Evolutionary conservation across 495 filamentous ascomycete genomes (phyloP), one percentile per base, ranked within the genome.

Genomic region (Amphirosellinia nigrospora): DNA sequence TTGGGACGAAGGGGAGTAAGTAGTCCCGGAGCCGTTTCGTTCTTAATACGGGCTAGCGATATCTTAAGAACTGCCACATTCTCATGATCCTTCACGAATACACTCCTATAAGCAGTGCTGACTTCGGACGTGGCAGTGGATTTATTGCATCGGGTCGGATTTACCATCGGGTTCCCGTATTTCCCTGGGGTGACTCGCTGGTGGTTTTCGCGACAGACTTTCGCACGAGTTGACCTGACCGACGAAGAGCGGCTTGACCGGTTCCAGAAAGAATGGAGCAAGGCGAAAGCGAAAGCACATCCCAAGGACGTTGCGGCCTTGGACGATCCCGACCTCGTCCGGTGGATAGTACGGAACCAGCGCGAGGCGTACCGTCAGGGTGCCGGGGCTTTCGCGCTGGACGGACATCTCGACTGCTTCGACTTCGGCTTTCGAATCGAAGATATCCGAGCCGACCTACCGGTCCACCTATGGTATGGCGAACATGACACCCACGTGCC

Each of bases 381-480:
- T 32, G 60, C 71, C 11, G 56, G 61, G 16, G 73, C 70, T 3
- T 65, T 73, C 36, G 75, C 73, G 28, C 64, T 74, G 15, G 81
- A 83, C 41, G 75, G 71, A 1, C 46, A 64, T n/a, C 66, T 83
- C 21, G 55, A 80, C 0, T 64, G 75, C 28, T 56, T 71, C 8
- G 53, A 75, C 45, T 83, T 80, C 77, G 79, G 78, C 0, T 82
- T 82, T 63, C 41, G 71, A 19, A 74, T 83, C 4, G 65, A 78
- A 41, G 76, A 81, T 50, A 74, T 82, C 10, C 63, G 71, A 16
- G 73, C 71, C 43, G 64, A 75, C 39, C 66, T 60, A n/a, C 61
- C 68, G 0, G 68, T 82, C 4, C 73, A 63, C 23, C 61, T 83
- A 5, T 83, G 82, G 81, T 78, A 81, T 73, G 82, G 77, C 2